These are phyloP conservation scores for Arabidopsis arenosa DNA, from an alignment of 345 rosid genomes.

Conservation along the genomic window DNA sequence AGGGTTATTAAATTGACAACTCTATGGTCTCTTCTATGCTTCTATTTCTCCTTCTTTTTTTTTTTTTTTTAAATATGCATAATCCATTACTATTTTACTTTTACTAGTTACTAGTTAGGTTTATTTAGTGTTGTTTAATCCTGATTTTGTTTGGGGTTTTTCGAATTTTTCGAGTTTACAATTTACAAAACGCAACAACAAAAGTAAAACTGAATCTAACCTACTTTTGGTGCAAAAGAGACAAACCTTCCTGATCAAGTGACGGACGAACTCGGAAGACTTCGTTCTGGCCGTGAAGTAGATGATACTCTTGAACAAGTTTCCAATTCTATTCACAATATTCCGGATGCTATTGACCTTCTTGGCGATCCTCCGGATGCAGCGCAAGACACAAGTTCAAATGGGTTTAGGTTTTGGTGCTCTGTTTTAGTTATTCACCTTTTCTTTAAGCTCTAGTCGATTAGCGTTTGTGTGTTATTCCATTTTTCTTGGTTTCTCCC, in stretches of 20 bases:
- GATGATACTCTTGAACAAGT: too few species aligned
- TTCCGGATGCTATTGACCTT: too few species aligned
- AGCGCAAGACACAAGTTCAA: neutral
- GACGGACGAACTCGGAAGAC: neutral
- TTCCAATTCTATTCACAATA: too few species aligned
- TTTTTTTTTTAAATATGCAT: too few species aligned
- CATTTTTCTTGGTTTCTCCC: too few species aligned
- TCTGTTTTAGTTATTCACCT: neutral
- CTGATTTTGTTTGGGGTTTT: neutral
- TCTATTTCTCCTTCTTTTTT: neutral
- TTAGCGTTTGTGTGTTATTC: too few species aligned
- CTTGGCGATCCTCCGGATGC: neutral
- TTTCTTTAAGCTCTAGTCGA: neutral
- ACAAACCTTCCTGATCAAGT: neutral
- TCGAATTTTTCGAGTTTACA: too few species aligned
- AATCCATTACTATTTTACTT: neutral
- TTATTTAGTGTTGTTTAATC: neutral
- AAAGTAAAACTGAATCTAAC: neutral
- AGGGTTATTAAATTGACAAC: too few species aligned
- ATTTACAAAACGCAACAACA: too few species aligned
- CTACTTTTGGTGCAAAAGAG: neutral
- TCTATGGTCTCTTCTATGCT: too few species aligned
- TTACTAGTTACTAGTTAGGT: neutral
- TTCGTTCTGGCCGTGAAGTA: too few species aligned
- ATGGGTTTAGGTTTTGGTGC: neutral